These are phyloP conservation scores for Aschersonia sp. DNA, from an alignment of 2,329 filamentous ascomycete species.

Conservation along the genomic window DNA sequence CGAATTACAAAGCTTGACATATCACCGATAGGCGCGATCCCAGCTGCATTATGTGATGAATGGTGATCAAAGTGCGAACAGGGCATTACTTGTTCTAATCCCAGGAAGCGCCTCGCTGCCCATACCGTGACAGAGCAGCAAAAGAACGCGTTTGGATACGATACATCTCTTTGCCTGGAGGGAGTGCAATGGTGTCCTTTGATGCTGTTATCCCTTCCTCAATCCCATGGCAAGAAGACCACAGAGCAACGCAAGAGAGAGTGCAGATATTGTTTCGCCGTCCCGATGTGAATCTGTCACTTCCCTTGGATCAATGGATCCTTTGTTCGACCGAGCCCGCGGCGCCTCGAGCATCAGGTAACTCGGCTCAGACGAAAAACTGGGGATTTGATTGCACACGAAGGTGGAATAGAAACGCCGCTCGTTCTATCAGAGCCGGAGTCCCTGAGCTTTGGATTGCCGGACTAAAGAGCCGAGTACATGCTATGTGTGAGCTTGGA, in stretches of 20 bases:
- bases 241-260: conserved; percentile 46
- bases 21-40: too few relatives aligned
- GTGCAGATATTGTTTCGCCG: conserved; percentile 1
- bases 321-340: not conserved
- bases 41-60: too few relatives aligned
- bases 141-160: conserved; percentile 43
- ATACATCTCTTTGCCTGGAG: conserved; percentile 42
- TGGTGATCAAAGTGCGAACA: too few relatives aligned
- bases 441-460: conserved; percentile 41
- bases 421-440: conserved; percentile 50
- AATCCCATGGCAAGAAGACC: conserved; percentile 38
- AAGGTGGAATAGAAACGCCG: conserved; percentile 6
- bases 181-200: not conserved
- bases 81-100: too few relatives aligned
- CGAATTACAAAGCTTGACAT: too few relatives aligned
- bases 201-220: not conserved
- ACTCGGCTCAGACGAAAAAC: conserved; percentile 12
- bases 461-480: conserved; percentile 52
- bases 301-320: not conserved
- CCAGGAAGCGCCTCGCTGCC: too few relatives aligned
- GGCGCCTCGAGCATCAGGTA: conserved; percentile 4
- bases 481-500: conserved; percentile 14
- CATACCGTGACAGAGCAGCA: not conserved
- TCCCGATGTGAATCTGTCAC: not conserved
- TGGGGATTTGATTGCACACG: conserved; percentile 12